phyloP scores from a whole-genome alignment of 768 basidiomycete species.

The Dioszegia hungarica region DNA sequence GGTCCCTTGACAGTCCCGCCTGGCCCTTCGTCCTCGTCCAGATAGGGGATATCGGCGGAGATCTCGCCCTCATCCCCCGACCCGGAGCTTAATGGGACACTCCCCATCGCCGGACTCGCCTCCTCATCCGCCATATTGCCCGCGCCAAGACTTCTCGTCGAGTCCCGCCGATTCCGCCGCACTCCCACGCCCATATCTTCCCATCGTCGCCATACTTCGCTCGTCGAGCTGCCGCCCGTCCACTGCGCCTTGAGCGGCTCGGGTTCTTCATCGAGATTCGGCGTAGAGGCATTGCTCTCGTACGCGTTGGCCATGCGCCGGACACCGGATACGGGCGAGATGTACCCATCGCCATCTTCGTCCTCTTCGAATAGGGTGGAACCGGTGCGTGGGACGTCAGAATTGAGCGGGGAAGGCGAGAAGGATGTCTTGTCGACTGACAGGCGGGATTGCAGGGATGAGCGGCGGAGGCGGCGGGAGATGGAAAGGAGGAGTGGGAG shows the following conservation, averaged over 20 bases:
- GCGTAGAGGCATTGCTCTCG: slow-evolving; percentile 22
- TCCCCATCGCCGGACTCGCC: slow-evolving; percentile 8
- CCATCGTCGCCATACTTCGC: slow-evolving; percentile 8
- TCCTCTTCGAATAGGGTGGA: slow-evolving; percentile 36
- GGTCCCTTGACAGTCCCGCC: slow-evolving; percentile 23
- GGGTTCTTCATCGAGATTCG: slow-evolving; percentile 12
- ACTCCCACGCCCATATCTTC: not conserved
- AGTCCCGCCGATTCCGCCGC: slow-evolving; percentile 1
- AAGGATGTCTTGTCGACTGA: slow-evolving; percentile 2
- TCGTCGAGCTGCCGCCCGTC: slow-evolving; percentile 28
- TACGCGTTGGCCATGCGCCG: slow-evolving; percentile 29
- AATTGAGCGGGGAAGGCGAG: not conserved
- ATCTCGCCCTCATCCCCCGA: not conserved
- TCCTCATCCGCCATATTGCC: slow-evolving; percentile 30
- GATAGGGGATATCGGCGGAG: too few species aligned
- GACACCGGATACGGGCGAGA: slow-evolving; percentile 18
- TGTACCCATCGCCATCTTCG: slow-evolving; percentile 11
- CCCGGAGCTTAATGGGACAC: not conserved
- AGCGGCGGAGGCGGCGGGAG: slow-evolving; percentile 30
- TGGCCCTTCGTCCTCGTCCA: slow-evolving; percentile 6
- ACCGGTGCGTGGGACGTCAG: slow-evolving; percentile 1
- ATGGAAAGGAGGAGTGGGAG: slow-evolving; percentile 33
- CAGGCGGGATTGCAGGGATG: slow-evolving; percentile 25
- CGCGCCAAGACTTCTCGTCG: not conserved
- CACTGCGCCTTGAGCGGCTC: slow-evolving; percentile 18